A percentile compares a stretch with the other conserved stretches of the same genome.
Evolutionary conservation across 2,329 filamentous ascomycete species (phyloP).

Genomic region (Colletotrichum sojae): DNA sequence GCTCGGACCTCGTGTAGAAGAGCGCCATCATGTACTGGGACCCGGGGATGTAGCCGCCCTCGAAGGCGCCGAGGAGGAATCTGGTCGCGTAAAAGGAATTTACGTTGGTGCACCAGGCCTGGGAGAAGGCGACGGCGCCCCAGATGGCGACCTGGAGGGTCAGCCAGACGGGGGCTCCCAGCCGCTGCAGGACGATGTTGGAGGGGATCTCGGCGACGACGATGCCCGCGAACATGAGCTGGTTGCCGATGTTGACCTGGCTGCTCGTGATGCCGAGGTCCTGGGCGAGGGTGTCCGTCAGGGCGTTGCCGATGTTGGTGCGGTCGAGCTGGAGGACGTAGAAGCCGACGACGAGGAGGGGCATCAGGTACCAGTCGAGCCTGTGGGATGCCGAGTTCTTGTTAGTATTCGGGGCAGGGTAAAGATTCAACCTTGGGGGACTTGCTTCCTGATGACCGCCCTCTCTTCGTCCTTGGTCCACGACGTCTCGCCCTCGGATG

Average conservation of each 20-base stretch:
- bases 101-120: slow-evolving; percentile 47
- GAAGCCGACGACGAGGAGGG: slow-evolving; percentile 50
- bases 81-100: slow-evolving; percentile 45
- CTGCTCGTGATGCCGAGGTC: slow-evolving; percentile 65
- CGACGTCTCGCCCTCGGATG: slow-evolving; percentile 1
- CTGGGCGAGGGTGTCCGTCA: slow-evolving; percentile 64
- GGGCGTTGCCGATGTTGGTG: slow-evolving; percentile 63
- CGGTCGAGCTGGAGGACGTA: slow-evolving; percentile 52
- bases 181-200: slow-evolving; percentile 53
- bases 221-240: slow-evolving; percentile 64
- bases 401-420: neutral
- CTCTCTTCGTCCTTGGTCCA: slow-evolving; percentile 8
- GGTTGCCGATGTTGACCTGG: slow-evolving; percentile 67
- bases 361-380: slow-evolving; percentile 47
- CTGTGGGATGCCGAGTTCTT: neutral
- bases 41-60: slow-evolving; percentile 51
- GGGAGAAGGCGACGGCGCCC: slow-evolving; percentile 48
- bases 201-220: slow-evolving; percentile 58
- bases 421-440: neutral
- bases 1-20: slow-evolving; percentile 49
- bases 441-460: slow-evolving; percentile 3
- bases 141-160: slow-evolving; percentile 47
- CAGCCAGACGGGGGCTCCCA: slow-evolving; percentile 43
- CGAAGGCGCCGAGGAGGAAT: slow-evolving; percentile 49
- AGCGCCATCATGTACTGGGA: slow-evolving; percentile 49